Conservation (phyloP, 192 early-diverging fungal species). For the Diversispora epigaea region DNA sequence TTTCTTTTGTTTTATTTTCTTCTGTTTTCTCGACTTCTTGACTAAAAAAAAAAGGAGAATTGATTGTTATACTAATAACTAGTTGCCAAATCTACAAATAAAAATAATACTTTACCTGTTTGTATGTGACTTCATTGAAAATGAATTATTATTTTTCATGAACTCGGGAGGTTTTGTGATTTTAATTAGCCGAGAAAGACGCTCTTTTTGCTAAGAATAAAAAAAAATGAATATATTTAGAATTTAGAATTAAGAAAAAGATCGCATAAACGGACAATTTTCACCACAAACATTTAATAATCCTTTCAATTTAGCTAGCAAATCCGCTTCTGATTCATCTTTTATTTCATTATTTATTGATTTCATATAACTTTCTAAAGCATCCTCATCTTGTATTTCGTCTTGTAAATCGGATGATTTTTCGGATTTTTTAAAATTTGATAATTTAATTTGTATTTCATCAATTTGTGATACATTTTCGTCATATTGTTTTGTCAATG, state of each 20-base stretch:
- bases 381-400: slow-evolving; percentile 41
- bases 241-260: not conserved
- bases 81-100: not conserved
- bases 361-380: slow-evolving; percentile 69
- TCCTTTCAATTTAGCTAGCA: slow-evolving; percentile 44
- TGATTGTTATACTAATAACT: too few species aligned
- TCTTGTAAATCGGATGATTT: not conserved
- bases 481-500: slow-evolving; percentile 46
- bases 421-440: not conserved
- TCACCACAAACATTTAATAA: slow-evolving; percentile 47
- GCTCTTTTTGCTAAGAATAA: slow-evolving; percentile 41
- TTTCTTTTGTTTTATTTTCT: too few species aligned
- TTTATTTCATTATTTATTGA: slow-evolving; percentile 48
- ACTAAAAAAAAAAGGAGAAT: too few species aligned
- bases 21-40: too few species aligned
- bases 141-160: not conserved
- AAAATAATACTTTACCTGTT: not conserved
- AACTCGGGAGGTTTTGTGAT: slow-evolving; percentile 50
- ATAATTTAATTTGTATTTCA: slow-evolving; percentile 36
- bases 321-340: slow-evolving; percentile 39
- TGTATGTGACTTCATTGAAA: not conserved
- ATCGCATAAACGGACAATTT: not conserved
- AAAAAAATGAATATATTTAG: not conserved
- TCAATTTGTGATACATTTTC: slow-evolving; percentile 34
- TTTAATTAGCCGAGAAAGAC: slow-evolving; percentile 45